Evolutionary conservation across 108 stramenopile species (phyloP).

Genomic region (Conticribra guillardii): DNA sequence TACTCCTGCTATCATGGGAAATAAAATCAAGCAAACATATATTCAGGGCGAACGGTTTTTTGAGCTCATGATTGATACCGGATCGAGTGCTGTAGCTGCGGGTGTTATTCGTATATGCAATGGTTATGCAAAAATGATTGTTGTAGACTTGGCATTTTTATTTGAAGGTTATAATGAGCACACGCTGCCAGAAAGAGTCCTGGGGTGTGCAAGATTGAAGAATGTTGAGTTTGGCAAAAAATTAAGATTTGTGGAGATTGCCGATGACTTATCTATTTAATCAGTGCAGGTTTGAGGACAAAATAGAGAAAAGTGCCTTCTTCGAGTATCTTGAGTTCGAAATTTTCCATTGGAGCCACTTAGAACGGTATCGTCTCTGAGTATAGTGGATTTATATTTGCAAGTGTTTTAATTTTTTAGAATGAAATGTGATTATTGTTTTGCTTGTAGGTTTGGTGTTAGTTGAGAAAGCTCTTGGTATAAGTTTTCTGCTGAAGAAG

Average conservation of each 20-base stretch:
- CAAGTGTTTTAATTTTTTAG: too few relatives aligned
- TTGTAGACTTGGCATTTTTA: slow-evolving; percentile 92
- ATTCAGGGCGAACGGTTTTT: slow-evolving; percentile 78
- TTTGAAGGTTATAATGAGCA: slow-evolving; percentile 83
- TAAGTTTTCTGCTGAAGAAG: too few relatives aligned
- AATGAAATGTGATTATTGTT: too few relatives aligned
- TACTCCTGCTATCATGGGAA: slow-evolving; percentile 94
- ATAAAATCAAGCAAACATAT: slow-evolving; percentile 90
- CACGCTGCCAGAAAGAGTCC: slow-evolving; percentile 88
- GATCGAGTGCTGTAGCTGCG: slow-evolving; percentile 78
- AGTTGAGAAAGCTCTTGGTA: too few relatives aligned
- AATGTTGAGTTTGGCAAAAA: slow-evolving; percentile 74
- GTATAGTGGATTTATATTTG: too few relatives aligned
- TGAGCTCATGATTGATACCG: slow-evolving; percentile 91
- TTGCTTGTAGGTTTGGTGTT: too few relatives aligned
- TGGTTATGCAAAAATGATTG: slow-evolving; percentile 89
- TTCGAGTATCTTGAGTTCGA: too few relatives aligned
- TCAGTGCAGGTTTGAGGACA: too few relatives aligned
- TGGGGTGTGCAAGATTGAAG: slow-evolving; percentile 75
- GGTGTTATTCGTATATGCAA: slow-evolving; percentile 80
- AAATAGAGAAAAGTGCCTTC: too few relatives aligned
- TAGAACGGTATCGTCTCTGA: too few relatives aligned
- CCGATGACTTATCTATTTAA: slow-evolving; percentile 10
- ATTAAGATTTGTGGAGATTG: slow-evolving; percentile 43
- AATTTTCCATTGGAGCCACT: too few relatives aligned